Evolutionary conservation across 306 rosid species (phyloP).

Genomic region (Dalbergia oliveri): DNA sequence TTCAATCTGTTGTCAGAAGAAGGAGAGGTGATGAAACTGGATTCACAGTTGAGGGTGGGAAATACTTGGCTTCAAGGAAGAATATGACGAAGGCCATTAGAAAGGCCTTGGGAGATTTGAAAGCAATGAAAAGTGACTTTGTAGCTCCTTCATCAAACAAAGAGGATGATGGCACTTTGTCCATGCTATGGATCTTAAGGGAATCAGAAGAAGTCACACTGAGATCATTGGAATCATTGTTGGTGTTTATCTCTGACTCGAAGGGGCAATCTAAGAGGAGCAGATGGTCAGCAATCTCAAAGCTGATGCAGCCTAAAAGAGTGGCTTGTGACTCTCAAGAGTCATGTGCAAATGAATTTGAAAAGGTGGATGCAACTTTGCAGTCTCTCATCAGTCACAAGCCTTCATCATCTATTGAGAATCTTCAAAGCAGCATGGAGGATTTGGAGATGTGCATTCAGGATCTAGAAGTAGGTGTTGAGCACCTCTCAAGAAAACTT

Average conservation of each 20-base stretch:
- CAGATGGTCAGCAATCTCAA: slow-evolving; percentile 35
- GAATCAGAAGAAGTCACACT: slow-evolving; percentile 39
- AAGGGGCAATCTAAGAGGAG: neutral
- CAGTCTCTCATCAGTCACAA: slow-evolving; percentile 29
- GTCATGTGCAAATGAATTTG: slow-evolving; percentile 21
- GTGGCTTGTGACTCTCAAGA: slow-evolving; percentile 40
- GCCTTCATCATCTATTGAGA: neutral
- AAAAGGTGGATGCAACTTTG: slow-evolving; percentile 40
- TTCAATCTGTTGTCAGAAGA: slow-evolving; percentile 34
- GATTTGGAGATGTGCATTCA: slow-evolving; percentile 43
- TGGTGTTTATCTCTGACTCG: slow-evolving; percentile 29
- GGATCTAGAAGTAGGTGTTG: slow-evolving; percentile 40
- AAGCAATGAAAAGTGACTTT: neutral
- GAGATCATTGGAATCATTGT: slow-evolving; percentile 34
- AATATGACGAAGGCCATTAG: neutral
- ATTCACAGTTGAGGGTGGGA: neutral
- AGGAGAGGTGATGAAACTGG: neutral
- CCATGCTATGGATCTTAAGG: slow-evolving; percentile 17
- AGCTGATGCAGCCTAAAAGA: slow-evolving; percentile 39
- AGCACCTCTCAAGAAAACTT: slow-evolving; percentile 25
- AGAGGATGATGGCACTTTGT: neutral
- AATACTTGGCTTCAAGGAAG: slow-evolving; percentile 40
- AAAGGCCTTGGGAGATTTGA: slow-evolving; percentile 27
- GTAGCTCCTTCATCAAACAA: neutral
- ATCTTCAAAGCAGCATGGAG: slow-evolving; percentile 6